A percentile compares a stretch with the other conserved stretches of the same genome.
phyloP scores from a whole-genome alignment of 257 asterid species.

The Solanum ossicruentum region DNA sequence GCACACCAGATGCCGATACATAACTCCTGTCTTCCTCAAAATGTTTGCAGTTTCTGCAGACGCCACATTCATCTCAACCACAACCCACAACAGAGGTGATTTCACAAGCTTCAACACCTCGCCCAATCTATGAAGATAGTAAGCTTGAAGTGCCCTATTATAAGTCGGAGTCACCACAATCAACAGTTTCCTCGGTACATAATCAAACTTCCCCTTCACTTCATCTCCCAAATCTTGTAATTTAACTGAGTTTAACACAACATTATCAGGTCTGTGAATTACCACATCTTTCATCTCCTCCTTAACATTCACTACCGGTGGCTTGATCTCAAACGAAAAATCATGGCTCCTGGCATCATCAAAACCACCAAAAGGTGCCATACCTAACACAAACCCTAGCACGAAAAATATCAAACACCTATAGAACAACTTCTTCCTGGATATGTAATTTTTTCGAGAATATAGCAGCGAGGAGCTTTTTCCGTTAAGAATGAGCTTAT shows the following conservation, averaged over 20 bases:
- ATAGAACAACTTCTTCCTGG: slow-evolving; percentile 45
- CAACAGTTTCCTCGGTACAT: slow-evolving; percentile 37
- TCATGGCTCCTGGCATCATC: slow-evolving; percentile 29
- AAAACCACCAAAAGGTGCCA: slow-evolving; percentile 48
- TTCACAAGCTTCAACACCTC: slow-evolving; percentile 69
- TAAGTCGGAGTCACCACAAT: slow-evolving; percentile 79
- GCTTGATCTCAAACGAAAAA: slow-evolving; percentile 33
- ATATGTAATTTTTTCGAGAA: slow-evolving; percentile 36
- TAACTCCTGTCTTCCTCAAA: slow-evolving; percentile 62
- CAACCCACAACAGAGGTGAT: slow-evolving; percentile 84
- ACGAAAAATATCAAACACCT: slow-evolving; percentile 57
- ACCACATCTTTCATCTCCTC: slow-evolving; percentile 16
- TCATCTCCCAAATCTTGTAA: slow-evolving; percentile 14
- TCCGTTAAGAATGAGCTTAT: slow-evolving; percentile 42
- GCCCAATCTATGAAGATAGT: slow-evolving; percentile 74
- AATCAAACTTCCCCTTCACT: slow-evolving; percentile 23
- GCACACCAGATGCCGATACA: slow-evolving; percentile 80
- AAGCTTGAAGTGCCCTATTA: slow-evolving; percentile 60
- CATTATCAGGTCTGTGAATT: slow-evolving; percentile 18
- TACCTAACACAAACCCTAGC: slow-evolving; percentile 74
- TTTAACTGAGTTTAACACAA: slow-evolving; percentile 28
- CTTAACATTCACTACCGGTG: slow-evolving; percentile 15
- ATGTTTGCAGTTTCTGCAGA: slow-evolving; percentile 74
- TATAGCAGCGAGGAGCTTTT: slow-evolving; percentile 38
- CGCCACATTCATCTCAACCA: slow-evolving; percentile 72